A percentile compares a stretch with the other conserved stretches of the same genome.
Conservation (phyloP, 2,329 filamentous ascomycete species). For the Aspergillus hortae region DNA sequence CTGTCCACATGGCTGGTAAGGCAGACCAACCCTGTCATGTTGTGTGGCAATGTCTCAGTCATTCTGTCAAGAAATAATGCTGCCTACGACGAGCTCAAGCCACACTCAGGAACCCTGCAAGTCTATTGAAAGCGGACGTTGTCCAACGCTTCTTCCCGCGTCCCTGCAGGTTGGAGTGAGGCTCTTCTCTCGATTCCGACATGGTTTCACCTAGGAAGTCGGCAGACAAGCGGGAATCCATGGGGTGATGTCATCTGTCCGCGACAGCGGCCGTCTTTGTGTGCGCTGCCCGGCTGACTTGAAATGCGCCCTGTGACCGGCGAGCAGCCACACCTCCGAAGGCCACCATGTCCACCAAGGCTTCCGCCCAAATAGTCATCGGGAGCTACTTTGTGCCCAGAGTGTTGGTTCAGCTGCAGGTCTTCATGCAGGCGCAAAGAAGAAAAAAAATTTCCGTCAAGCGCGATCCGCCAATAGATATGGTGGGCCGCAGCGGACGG, state of each 20-base stretch:
- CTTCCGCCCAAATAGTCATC: neutral
- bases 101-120: neutral
- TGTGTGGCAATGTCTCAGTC: neutral
- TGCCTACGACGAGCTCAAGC: neutral
- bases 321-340: neutral
- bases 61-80: neutral
- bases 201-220: neutral
- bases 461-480: neutral
- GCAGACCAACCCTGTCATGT: neutral
- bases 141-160: neutral
- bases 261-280: neutral
- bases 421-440: neutral
- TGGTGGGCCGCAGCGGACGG: neutral
- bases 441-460: neutral
- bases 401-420: neutral
- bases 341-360: neutral
- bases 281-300: constrained; percentile 1
- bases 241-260: neutral
- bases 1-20: neutral
- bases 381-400: neutral
- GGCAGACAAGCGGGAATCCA: neutral
- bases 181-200: neutral
- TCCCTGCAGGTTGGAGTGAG: neutral
- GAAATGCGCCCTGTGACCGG: neutral
- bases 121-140: neutral